phyloP scores from a whole-genome alignment of 129 eudicot genomes.

The Tanacetum coccineum region DNA sequence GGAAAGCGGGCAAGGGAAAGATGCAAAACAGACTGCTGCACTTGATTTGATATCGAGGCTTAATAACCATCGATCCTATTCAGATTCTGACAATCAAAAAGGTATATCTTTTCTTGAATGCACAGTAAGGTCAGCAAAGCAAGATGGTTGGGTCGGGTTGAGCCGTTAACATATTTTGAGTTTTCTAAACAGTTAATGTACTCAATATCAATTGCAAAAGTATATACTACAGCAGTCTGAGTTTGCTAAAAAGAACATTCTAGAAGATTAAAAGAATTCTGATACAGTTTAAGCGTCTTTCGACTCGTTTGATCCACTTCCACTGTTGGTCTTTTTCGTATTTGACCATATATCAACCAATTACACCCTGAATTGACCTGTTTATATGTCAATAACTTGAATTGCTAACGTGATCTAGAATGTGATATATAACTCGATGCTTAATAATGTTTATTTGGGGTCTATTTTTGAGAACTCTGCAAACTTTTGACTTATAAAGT shows the following conservation, averaged over 20 bases:
- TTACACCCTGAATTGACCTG: background rate
- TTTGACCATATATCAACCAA: too few species aligned
- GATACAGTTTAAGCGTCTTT: background rate
- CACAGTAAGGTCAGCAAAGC: background rate
- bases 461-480: background rate
- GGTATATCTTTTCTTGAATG: constrained; percentile 38
- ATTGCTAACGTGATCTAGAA: background rate
- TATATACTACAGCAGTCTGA: too few species aligned
- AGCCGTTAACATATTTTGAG: background rate
- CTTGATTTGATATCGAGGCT: constrained; percentile 68
- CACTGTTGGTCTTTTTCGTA: background rate
- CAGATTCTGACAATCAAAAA: constrained; percentile 66
- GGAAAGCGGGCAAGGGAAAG: constrained; percentile 58
- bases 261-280: too few species aligned
- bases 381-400: background rate
- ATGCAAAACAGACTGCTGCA: constrained; percentile 74
- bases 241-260: too few species aligned
- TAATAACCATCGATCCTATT: constrained; percentile 52
- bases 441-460: background rate
- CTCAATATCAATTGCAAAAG: too few species aligned
- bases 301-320: background rate
- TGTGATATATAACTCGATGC: background rate
- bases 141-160: background rate
- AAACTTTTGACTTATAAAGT: background rate
- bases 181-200: too few species aligned